Evolutionary conservation across 352 stramenopile genomes (phyloP).

Genomic region (Globisporangium splendens): DNA sequence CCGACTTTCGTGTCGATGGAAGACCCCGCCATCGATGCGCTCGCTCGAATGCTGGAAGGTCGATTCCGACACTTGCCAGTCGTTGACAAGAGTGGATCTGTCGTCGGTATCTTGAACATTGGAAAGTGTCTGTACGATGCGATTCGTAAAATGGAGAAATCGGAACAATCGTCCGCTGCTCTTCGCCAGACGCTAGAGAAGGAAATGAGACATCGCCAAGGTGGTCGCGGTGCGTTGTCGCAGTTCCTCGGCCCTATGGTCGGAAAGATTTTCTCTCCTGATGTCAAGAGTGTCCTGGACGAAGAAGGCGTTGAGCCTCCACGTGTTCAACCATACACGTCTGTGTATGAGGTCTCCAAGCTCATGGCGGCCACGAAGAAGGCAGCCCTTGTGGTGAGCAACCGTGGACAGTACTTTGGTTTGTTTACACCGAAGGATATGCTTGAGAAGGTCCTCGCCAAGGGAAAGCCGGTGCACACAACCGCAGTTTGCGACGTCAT

Average conservation of each 20-base stretch:
- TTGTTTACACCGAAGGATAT: conserved; percentile 98
- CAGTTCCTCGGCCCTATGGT: conserved; percentile 81
- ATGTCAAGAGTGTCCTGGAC: conserved; percentile 83
- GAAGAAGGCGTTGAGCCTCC: conserved; percentile 73
- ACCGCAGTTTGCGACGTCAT: conserved; percentile 93
- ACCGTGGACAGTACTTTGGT: conserved; percentile 90
- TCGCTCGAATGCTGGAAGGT: conserved; percentile 85
- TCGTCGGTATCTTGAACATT: conserved; percentile 97
- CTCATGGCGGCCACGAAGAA: conserved; percentile 94
- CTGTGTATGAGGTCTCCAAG: conserved; percentile 90
- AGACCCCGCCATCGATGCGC: conserved; percentile 78
- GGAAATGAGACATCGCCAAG: conserved; percentile 57
- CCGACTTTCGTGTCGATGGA: conserved; percentile 82
- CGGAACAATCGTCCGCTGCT: conserved; percentile 70
- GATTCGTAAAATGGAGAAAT: conserved; percentile 96
- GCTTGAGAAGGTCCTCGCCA: conserved; percentile 94
- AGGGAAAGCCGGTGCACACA: conserved; percentile 88
- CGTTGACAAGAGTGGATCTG: conserved; percentile 70
- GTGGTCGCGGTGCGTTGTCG: conserved; percentile 37
- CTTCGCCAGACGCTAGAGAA: conserved; percentile 77
- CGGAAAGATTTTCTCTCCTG: conserved; percentile 84
- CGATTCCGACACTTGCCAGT: conserved; percentile 88
- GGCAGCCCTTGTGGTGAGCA: conserved; percentile 93
- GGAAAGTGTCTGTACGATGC: conserved; percentile 98
- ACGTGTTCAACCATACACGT: conserved; percentile 86